Percentiles rank a stretch among this genome's conserved stretches.
phyloP scores from a whole-genome alignment of 768 basidiomycete genomes.

The Panaeolus cyanescens region DNA sequence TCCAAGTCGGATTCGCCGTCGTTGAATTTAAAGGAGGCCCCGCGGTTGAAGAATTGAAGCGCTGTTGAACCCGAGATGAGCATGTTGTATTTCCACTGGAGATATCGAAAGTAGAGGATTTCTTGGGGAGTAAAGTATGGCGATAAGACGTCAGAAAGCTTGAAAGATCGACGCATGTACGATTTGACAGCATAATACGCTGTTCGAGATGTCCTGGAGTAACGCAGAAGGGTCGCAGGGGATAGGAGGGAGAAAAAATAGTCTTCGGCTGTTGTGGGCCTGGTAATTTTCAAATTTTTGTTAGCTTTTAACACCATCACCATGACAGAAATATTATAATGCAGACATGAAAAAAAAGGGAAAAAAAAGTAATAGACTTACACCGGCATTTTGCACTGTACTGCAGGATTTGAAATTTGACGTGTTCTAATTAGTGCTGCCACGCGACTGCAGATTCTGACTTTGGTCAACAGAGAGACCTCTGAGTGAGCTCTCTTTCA shows the following conservation, averaged over 20 bases:
- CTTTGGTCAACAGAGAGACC: too few relatives aligned
- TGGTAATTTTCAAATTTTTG: neutral
- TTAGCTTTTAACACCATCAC: too few relatives aligned
- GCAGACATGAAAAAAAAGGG: too few relatives aligned
- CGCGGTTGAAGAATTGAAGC: constrained; percentile 15
- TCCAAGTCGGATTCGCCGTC: constrained; percentile 18
- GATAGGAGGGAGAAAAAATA: constrained; percentile 4
- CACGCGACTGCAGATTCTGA: too few relatives aligned
- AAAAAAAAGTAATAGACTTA: too few relatives aligned
- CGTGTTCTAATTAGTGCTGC: too few relatives aligned
- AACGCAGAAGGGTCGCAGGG: constrained; percentile 2
- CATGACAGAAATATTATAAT: too few relatives aligned
- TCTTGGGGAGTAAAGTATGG: constrained; percentile 10
- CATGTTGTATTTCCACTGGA: constrained; percentile 8
- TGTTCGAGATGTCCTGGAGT: neutral
- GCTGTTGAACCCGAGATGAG: constrained; percentile 16
- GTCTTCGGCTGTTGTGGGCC: constrained; percentile 6
- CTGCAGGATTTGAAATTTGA: too few relatives aligned
- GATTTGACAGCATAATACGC: neutral
- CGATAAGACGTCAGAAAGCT: neutral
- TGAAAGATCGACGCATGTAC: constrained; percentile 9
- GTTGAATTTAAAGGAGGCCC: neutral
- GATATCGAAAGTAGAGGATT: constrained; percentile 9
- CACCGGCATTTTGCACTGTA: too few relatives aligned
- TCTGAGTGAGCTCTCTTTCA: too few relatives aligned